Evolutionary conservation across 495 filamentous ascomycete genomes (phyloP), one percentile per base, ranked within the genome.

Genomic region (Podospora tetraspora): DNA sequence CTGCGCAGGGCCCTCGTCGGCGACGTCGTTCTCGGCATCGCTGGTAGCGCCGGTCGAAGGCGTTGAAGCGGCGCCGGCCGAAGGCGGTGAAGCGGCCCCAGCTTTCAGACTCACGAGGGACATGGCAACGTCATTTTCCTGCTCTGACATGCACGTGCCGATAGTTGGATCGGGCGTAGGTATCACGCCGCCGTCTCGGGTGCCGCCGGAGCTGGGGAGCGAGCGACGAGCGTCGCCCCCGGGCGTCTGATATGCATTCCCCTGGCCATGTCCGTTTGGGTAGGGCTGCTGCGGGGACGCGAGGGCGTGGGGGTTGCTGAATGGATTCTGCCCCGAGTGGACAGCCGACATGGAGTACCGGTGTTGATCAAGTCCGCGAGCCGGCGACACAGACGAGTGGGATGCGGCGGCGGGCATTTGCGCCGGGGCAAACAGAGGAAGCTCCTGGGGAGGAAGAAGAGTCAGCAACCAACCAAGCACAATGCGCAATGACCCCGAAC

Each of bases 101-200:
- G 94, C 70, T 92, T 88, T 93, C 63, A 99, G 84, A 68, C 92
- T 90, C 87, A 99, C 97, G 70, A 99, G 84, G 77, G 97, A 94
- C 75, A 97, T 87, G 61, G 95, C 95, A 72, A 97, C 95, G 79
- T 99, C 96, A 75, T 98, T 95, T 76, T 99, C 95, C 76, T 99
- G 95, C 76, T 99, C 95, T 3, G 94, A 98, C 75, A 97, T 93
- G 72, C 90, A 94, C 80, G 93, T 97, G 43, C 91, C 90, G 68
- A 96, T 90, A 16, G 96, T 98, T 12, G 94, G 93, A 69, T 97
- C 94, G 5, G 95, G 96, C 3, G 96, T 98, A 9, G 93, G 93
- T 27, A 27, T 27, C 27, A 27, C 27, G 27, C 5, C 27, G 27
- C 27, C 27, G 27, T 27, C 27, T 27, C 27, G 27, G 27, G 27